Conservation (phyloP, 208 protist genomes). For the Acanthamoeba culbertsoni region DNA sequence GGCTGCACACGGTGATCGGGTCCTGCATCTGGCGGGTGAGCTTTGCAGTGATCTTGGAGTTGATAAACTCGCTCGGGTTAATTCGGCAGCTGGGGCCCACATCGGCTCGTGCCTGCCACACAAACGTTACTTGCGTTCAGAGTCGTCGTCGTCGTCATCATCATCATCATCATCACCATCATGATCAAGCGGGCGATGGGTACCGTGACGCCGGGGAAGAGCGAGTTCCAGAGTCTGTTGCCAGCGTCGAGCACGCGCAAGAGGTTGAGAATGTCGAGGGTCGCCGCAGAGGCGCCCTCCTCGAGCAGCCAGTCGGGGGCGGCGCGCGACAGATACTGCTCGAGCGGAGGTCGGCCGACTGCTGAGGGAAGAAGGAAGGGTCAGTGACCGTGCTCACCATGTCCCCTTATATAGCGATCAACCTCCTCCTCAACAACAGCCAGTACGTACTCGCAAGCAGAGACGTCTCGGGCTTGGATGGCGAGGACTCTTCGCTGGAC, state of each 20-base stretch:
- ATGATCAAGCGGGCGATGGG: too few relatives aligned
- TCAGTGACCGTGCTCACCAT: too few relatives aligned
- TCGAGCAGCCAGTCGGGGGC: neutral
- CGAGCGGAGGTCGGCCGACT: neutral
- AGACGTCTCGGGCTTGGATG: neutral
- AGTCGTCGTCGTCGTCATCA: neutral
- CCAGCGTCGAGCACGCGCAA: slow-evolving; percentile 23
- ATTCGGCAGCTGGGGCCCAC: neutral
- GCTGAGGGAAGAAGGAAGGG: too few relatives aligned
- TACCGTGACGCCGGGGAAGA: slow-evolving; percentile 11
- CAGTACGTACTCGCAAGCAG: neutral
- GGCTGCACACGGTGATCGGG: slow-evolving; percentile 77
- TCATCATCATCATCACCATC: too few relatives aligned
- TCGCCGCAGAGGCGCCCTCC: neutral
- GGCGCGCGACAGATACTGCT: neutral
- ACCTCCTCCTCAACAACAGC: too few relatives aligned
- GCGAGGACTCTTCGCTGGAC: neutral
- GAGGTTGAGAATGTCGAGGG: neutral
- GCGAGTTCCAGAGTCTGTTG: slow-evolving; percentile 28
- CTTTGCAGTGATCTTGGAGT: slow-evolving; percentile 82
- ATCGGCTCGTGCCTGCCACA: neutral
- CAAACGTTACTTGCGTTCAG: too few relatives aligned
- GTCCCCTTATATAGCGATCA: too few relatives aligned
- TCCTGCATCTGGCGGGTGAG: slow-evolving; percentile 84
- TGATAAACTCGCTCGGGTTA: slow-evolving; percentile 77